Evolutionary conservation across 2,329 filamentous ascomycete species (phyloP).

Genomic region (Trichoderma sp.): DNA sequence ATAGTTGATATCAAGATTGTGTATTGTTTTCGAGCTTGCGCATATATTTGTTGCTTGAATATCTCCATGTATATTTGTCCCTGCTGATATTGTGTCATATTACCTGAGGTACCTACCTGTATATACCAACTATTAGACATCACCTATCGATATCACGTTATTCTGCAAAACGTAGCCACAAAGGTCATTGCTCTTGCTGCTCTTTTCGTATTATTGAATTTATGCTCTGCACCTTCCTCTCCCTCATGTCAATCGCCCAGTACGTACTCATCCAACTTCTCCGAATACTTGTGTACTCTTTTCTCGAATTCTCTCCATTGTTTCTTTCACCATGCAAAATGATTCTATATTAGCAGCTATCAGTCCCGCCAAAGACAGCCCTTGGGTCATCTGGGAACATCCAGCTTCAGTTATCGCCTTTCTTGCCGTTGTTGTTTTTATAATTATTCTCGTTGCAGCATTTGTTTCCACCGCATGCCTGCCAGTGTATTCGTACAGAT

Average conservation of each 20-base stretch:
- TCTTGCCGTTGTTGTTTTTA: slow-evolving; percentile 10
- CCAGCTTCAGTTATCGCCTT: slow-evolving; percentile 9
- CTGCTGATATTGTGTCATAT: not conserved
- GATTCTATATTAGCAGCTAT: not conserved
- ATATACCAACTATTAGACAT: not conserved
- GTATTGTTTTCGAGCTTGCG: not conserved
- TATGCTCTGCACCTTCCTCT: not conserved
- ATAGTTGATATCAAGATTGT: not conserved
- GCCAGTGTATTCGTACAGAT: not conserved
- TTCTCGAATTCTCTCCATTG: not conserved
- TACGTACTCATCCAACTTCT: not conserved
- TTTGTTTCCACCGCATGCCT: slow-evolving; percentile 10
- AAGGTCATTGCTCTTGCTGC: not conserved
- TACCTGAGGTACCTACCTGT: not conserved
- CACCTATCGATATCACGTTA: not conserved
- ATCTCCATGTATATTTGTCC: not conserved
- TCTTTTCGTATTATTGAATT: not conserved
- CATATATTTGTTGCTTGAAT: not conserved
- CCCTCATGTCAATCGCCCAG: not conserved
- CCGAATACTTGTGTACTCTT: not conserved
- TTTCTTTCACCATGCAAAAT: slow-evolving; percentile 3
- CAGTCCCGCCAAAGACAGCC: not conserved
- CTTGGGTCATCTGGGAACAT: slow-evolving; percentile 14
- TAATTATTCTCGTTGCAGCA: not conserved
- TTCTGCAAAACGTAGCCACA: not conserved